Base-by-base conservation (phyloP, 805 yeast genomes). In the Wickerhamiella sergipiensis region DNA sequence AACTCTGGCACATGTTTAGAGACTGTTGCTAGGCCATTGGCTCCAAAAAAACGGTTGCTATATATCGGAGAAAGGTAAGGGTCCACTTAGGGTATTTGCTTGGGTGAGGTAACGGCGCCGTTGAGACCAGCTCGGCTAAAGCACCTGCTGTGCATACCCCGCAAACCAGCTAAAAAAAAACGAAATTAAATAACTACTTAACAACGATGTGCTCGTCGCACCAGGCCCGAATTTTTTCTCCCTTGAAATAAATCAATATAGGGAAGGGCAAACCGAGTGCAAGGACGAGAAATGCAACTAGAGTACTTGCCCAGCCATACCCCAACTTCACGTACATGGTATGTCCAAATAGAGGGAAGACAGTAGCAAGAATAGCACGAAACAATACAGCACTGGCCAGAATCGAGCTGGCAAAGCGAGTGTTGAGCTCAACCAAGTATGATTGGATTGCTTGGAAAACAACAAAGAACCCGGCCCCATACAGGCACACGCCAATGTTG, bases 361-460 rank as follows among this genome's bases (percentile, higher is more conserved):
- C 70, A 50, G 80, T 82, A 1, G 88, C 90, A 59, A 83, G 74
- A 45, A 75, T 62, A 3, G 86, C 79, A 58, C 92, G 71, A 58
- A 79, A 74, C 54, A 82, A 74, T 0, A 86, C 78, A 3, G 83
- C 83, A 0, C 86, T 83, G 0, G 83, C 83, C 29, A 79, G 73
- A 0, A 83, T 75, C 15, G 82, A 75, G 0, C 88, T 88, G 0
- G 87, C 77, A 57, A 74, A 80, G 50, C 76, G 68, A 29, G 83
- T 78, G 60, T 80, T 82, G 72, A 81, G 77, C 56, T 83, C 88
- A 46, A 84, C 81, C 57, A 84, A 67, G 59, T 84, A 84, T 56
- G 76, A 75, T 57, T 80, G 81, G 52, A 79, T 74, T 13, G 79
- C 71, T 57, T 79, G 84, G 66, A 83, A 83, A 15, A 79, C 79